phyloP scores from a whole-genome alignment of 2,329 filamentous ascomycete genomes.

The Paecilomyces formosus region DNA sequence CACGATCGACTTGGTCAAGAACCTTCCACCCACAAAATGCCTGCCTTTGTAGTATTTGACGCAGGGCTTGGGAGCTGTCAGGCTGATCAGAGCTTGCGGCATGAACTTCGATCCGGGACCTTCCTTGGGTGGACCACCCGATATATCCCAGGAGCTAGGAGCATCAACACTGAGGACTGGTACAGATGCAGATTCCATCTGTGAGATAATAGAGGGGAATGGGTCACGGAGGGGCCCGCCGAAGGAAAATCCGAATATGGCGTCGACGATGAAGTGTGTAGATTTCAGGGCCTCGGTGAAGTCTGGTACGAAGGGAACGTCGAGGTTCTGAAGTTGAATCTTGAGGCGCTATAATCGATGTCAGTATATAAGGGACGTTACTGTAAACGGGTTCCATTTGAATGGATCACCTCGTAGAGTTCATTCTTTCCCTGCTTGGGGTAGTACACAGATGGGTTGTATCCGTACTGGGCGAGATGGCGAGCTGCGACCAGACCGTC shows the following conservation, averaged over 20 bases:
- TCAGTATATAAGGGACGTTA: too few species aligned
- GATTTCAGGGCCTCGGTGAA: constrained; percentile 60
- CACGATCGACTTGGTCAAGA: constrained; percentile 69
- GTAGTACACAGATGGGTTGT: constrained; percentile 81
- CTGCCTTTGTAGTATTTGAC: constrained; percentile 75
- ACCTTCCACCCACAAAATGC: constrained; percentile 90
- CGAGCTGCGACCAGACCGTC: constrained; percentile 92
- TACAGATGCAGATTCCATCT: constrained; percentile 63
- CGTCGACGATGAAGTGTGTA: constrained; percentile 79
- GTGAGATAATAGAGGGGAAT: constrained; percentile 72
- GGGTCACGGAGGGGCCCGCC: constrained; percentile 87
- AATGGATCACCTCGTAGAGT: constrained; percentile 75
- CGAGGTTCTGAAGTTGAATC: constrained; percentile 76
- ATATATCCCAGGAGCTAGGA: constrained; percentile 91
- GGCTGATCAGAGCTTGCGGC: constrained; percentile 71
- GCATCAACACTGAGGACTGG: constrained; percentile 87
- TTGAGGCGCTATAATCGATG: constrained; percentile 56
- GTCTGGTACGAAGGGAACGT: constrained; percentile 76
- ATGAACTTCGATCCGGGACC: constrained; percentile 75
- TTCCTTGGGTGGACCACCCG: constrained; percentile 68
- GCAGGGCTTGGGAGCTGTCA: constrained; percentile 90
- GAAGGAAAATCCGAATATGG: constrained; percentile 95
- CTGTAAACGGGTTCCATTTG: too few species aligned
- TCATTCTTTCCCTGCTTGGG: constrained; percentile 89
- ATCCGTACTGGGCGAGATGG: constrained; percentile 87